Conservation (phyloP, 1,284 basidiomycete species). For the Blastosporella zonata region DNA sequence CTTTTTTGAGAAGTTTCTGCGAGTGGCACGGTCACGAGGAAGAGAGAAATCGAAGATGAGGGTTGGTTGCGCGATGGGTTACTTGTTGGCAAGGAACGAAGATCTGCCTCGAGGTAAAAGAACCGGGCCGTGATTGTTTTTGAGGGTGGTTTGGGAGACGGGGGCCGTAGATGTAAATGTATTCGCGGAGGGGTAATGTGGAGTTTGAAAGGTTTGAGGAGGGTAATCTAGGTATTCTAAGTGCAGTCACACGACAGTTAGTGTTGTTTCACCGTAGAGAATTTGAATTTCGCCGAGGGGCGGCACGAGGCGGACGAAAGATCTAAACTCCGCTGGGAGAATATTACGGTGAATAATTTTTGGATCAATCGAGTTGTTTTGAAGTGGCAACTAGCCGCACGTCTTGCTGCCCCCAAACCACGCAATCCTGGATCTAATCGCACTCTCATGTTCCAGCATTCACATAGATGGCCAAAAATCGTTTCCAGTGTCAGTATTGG, state of each 20-base stretch:
- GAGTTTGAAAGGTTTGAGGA: conserved; percentile 27
- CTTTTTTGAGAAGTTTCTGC: background rate
- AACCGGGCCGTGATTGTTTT: no score
- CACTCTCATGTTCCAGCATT: conserved; percentile 47
- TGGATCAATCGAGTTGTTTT: conserved; percentile 4
- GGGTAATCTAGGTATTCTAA: background rate
- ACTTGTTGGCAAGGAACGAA: background rate
- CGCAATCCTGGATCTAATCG: conserved; percentile 43
- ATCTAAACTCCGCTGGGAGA: conserved; percentile 10
- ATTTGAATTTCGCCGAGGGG: background rate
- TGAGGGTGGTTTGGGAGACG: background rate
- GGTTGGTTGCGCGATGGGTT: background rate
- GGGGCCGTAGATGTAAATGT: conserved; percentile 2
- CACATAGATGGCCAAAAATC: conserved; percentile 48
- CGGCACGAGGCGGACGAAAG: background rate
- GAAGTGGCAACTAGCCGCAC: conserved; percentile 13
- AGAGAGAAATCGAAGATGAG: background rate
- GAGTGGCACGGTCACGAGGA: background rate
- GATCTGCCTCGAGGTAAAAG: background rate
- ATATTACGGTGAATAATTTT: conserved; percentile 14
- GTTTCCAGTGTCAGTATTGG: conserved; percentile 40
- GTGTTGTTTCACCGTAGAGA: background rate
- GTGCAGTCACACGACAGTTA: background rate
- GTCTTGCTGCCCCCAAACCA: background rate
- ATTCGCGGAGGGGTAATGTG: conserved; percentile 23